Evolutionary conservation across 495 filamentous ascomycete species (phyloP).

Genomic region (Penicillium flavigenum): DNA sequence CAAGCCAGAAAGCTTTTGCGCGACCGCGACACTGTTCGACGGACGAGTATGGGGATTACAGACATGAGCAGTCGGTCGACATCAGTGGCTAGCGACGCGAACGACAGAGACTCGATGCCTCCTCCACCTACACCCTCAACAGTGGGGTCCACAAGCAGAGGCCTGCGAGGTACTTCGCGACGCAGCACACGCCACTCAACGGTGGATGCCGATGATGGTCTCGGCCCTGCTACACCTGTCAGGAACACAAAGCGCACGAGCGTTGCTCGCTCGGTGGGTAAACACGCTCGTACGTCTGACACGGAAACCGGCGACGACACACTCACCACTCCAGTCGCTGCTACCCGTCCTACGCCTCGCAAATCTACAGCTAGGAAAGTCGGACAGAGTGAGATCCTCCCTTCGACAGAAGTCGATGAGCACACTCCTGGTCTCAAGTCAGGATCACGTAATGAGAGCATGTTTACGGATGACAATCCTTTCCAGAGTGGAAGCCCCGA

Average conservation of each 20-base stretch:
- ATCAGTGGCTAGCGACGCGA: slow-evolving; percentile 45
- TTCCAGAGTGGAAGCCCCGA: slow-evolving; percentile 82
- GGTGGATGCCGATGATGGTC: slow-evolving; percentile 36
- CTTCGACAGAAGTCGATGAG: slow-evolving; percentile 43
- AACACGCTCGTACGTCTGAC: slow-evolving; percentile 55
- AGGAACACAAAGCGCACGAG: slow-evolving; percentile 30
- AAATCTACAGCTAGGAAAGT: slow-evolving; percentile 50
- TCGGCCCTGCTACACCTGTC: slow-evolving; percentile 33
- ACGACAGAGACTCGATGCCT: slow-evolving; percentile 45
- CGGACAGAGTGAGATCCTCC: slow-evolving; percentile 56
- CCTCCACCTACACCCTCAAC: slow-evolving; percentile 49
- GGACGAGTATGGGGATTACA: slow-evolving; percentile 80
- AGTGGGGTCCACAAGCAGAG: slow-evolving; percentile 46
- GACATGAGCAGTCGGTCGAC: slow-evolving; percentile 65
- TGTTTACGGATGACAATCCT: slow-evolving; percentile 87
- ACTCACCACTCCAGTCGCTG: slow-evolving; percentile 36
- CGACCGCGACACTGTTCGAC: slow-evolving; percentile 71
- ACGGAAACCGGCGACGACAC: slow-evolving; percentile 46
- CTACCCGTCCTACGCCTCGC: slow-evolving; percentile 31
- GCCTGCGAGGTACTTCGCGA: slow-evolving; percentile 38
- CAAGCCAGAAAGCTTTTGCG: slow-evolving; percentile 71
- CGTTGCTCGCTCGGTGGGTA: slow-evolving; percentile 44
- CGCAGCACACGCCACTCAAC: slow-evolving; percentile 41
- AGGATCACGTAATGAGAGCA: slow-evolving; percentile 47
- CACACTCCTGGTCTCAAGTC: slow-evolving; percentile 38